These are phyloP conservation scores for Quercus cerris DNA, from an alignment of 306 rosid genomes.

Conservation along the genomic window DNA sequence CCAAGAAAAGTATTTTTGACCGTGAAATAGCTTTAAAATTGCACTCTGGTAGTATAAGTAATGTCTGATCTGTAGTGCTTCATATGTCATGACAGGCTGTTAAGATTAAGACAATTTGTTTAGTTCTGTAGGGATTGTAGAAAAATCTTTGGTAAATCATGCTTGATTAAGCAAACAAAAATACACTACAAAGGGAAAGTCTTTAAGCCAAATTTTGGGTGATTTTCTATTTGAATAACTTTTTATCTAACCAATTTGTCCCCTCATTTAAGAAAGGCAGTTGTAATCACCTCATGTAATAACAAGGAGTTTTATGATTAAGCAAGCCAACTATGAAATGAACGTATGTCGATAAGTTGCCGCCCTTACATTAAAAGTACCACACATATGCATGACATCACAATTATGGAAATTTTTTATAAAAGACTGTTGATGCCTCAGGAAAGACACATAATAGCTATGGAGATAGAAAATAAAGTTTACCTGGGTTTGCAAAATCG, in stretches of 20 bases:
- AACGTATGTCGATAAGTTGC: neutral
- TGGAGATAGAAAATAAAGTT: neutral
- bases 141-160: neutral
- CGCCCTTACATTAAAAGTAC: neutral
- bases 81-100: neutral
- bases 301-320: neutral
- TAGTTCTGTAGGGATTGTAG: neutral
- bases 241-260: neutral
- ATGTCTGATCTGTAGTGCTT: no score
- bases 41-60: no score
- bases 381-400: neutral
- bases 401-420: neutral
- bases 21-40: no score
- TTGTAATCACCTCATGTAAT: neutral
- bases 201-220: neutral
- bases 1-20: no score
- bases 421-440: neutral
- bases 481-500: constrained; percentile 74
- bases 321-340: neutral
- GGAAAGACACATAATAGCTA: neutral
- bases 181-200: neutral
- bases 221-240: neutral
- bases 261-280: neutral
- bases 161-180: neutral
- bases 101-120: neutral